Conservation (phyloP, 1,284 basidiomycete genomes). For the Marasmius fiardii region DNA sequence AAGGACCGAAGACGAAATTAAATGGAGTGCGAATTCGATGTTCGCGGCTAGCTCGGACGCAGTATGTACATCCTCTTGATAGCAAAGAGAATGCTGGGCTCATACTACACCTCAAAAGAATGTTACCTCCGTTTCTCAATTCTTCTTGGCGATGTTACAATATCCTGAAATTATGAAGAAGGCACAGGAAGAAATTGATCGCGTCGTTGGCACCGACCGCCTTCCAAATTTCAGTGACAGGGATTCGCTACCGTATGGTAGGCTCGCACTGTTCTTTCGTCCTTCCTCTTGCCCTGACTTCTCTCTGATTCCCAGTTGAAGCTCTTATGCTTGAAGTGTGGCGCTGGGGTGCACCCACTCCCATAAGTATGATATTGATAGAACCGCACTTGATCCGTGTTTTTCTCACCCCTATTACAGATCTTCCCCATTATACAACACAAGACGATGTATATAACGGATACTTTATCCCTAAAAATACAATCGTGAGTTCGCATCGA, state of each 20-base stretch:
- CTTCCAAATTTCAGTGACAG: constrained; percentile 36
- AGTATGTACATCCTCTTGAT: constrained; percentile 23
- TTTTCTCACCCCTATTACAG: constrained; percentile 19
- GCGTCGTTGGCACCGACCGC: constrained; percentile 25
- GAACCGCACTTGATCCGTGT: background rate
- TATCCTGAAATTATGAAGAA: constrained; percentile 30
- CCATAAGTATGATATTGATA: constrained; percentile 18
- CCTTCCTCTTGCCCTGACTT: background rate
- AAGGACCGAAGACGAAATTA: constrained; percentile 35
- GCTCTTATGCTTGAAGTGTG: constrained; percentile 22
- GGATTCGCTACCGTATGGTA: constrained; percentile 29
- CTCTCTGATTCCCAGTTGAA: constrained; percentile 18
- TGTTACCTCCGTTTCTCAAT: constrained; percentile 29
- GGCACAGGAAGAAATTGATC: constrained; percentile 38
- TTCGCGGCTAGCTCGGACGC: constrained; percentile 43
- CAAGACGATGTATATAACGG: constrained; percentile 32
- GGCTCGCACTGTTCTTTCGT: background rate
- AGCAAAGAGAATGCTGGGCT: no score
- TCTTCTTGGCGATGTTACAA: constrained; percentile 38
- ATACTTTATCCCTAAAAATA: constrained; percentile 28
- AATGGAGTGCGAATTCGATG: constrained; percentile 50
- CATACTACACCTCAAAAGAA: no score
- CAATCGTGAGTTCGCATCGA: constrained; percentile 19
- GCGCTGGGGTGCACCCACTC: constrained; percentile 29
- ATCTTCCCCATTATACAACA: constrained; percentile 28